Percentiles rank a stretch among this genome's conserved stretches.
phyloP scores from a whole-genome alignment of 768 basidiomycete genomes.

The Lyophyllum shimeji region DNA sequence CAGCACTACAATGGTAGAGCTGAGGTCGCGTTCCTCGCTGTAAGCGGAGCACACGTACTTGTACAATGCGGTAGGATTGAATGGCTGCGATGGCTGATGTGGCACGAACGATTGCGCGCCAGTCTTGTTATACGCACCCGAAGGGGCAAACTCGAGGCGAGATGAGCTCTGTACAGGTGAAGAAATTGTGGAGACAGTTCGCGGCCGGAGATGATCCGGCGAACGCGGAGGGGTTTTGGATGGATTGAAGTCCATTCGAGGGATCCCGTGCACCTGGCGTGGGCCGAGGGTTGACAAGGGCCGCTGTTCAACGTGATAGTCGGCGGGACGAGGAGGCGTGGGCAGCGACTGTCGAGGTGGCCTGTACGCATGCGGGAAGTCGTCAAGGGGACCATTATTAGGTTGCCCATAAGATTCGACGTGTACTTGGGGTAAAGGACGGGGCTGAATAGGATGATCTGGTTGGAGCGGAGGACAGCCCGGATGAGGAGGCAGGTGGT shows the following conservation, averaged over 20 bases:
- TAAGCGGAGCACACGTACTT: slow-evolving; percentile 37
- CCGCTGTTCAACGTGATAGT: slow-evolving; percentile 11
- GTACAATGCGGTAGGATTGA: slow-evolving; percentile 45
- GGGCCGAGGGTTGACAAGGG: slow-evolving; percentile 7
- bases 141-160: slow-evolving; percentile 41
- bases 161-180: slow-evolving; percentile 11
- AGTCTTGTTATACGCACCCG: slow-evolving; percentile 39
- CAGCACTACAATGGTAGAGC: slow-evolving; percentile 34
- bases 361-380: slow-evolving; percentile 7
- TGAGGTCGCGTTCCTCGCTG: neutral
- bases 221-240: neutral
- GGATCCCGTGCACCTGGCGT: neutral
- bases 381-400: neutral
- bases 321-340: slow-evolving; percentile 6
- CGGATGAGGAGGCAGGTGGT: slow-evolving; percentile 8
- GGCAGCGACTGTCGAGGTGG: slow-evolving; percentile 22
- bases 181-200: slow-evolving; percentile 7
- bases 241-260: neutral
- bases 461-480: slow-evolving; percentile 7
- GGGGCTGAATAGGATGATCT: neutral
- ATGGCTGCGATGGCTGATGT: slow-evolving; percentile 36
- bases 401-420: neutral
- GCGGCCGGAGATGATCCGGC: slow-evolving; percentile 4
- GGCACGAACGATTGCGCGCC: neutral
- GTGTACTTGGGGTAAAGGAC: neutral